Evolutionary conservation across 805 yeast genomes (phyloP), one percentile per base, ranked within the genome.

Genomic region (Starmera caribaea): DNA sequence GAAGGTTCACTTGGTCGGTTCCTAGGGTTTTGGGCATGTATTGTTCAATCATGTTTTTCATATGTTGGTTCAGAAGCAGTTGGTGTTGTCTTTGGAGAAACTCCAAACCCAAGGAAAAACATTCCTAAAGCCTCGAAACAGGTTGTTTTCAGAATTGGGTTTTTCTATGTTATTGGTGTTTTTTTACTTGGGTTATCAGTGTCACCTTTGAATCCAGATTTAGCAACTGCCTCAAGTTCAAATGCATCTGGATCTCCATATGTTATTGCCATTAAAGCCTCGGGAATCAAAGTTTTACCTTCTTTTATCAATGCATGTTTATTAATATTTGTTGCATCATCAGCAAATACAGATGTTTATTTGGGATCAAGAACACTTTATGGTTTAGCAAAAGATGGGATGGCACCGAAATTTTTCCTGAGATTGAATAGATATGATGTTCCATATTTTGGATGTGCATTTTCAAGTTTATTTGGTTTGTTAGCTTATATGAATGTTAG

Each of bases 401-500:
- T 63, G 40, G 78, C 78, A 4, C 79, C 79, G 40, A 62, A 57
- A 42, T 49, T 72, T 45, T 63, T 72, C 49, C 55, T 67, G 43
- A 67, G 58, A 45, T 67, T 74, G 38, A 75, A 69, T 41, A 68
- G 67, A 47, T 68, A 51, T 36, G 82, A 81, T 53, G 79, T 75
- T 40, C 84, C 84, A 38, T 66, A 53, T 11, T 68, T 64, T 45
- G 73, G 84, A 8, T 60, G 80, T 39, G 57, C 49, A 1, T 61
- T 76, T 34, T 62, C 76, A 30, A 59, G 71, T 34, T 34, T 53
- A 7, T 80, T 80, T 62, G 70, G 79, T 47, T 62, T 69, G 37
- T 67, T 81, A 50, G 85, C 83, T 4, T 81, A 63, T 59, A 76
- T 82, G 84, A 74, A 76, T 40, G 74, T 72, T 26, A 67, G 79